Conservation (phyloP, 192 early-diverging fungal species). For the Mycoemilia scoparia region DNA sequence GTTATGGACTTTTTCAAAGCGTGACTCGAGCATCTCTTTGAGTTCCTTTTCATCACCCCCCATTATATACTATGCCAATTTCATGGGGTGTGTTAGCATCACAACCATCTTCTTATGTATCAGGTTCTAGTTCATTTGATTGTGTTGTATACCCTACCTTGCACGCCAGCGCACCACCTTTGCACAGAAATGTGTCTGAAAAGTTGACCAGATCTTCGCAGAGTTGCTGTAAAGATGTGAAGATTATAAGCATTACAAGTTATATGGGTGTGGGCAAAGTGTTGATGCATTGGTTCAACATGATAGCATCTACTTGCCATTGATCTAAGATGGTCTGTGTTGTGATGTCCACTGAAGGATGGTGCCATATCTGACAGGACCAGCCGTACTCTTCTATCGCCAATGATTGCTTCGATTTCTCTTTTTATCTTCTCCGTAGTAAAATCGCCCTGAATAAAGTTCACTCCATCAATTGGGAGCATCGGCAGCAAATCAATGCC, state of each 20-base stretch:
- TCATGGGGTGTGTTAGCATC: not conserved
- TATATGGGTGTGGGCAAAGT: not conserved
- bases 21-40: slow-evolving; percentile 14
- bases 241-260: not conserved
- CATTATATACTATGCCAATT: slow-evolving; percentile 45
- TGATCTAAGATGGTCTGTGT: slow-evolving; percentile 41
- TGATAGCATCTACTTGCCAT: too few species aligned
- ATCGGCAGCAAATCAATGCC: slow-evolving; percentile 54
- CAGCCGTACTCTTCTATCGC: slow-evolving; percentile 18
- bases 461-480: slow-evolving; percentile 42
- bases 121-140: not conserved
- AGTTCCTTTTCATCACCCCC: slow-evolving; percentile 37
- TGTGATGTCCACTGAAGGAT: slow-evolving; percentile 49
- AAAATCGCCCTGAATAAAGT: slow-evolving; percentile 52
- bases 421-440: slow-evolving; percentile 18
- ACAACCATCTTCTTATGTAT: not conserved
- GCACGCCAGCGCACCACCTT: slow-evolving; percentile 14
- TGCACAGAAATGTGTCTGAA: slow-evolving; percentile 25
- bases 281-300: not conserved
- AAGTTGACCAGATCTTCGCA: slow-evolving; percentile 48
- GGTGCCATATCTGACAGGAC: slow-evolving; percentile 67
- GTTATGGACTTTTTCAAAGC: slow-evolving; percentile 37
- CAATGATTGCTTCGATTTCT: slow-evolving; percentile 14
- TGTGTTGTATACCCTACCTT: slow-evolving; percentile 29
- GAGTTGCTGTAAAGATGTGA: too few species aligned